A percentile compares a stretch with the other conserved stretches of the same genome.
Conservation (phyloP, 768 basidiomycete genomes). For the Lentinula guzmanii region DNA sequence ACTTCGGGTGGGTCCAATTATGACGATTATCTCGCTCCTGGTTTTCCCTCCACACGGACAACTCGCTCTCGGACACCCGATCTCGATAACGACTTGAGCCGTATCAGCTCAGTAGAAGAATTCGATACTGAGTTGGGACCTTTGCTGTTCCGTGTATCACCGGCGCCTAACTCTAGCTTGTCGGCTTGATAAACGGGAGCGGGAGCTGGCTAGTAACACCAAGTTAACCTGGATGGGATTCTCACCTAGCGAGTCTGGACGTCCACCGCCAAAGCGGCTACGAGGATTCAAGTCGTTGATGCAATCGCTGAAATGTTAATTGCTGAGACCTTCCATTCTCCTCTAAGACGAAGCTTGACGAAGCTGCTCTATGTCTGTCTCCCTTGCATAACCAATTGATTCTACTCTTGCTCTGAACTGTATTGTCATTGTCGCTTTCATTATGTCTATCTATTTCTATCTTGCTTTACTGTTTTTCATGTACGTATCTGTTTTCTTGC, state of each 20-base stretch:
- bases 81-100: slow-evolving; percentile 28
- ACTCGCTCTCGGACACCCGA: slow-evolving; percentile 23
- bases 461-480: slow-evolving; percentile 1
- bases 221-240: slow-evolving; percentile 74
- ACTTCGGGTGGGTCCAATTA: too few species aligned
- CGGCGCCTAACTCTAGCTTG: slow-evolving; percentile 32
- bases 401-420: neutral
- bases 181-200: slow-evolving; percentile 25
- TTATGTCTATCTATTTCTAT: slow-evolving; percentile 9
- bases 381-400: neutral
- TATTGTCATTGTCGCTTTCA: slow-evolving; percentile 7
- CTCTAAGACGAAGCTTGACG: too few species aligned
- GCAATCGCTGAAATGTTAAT: slow-evolving; percentile 20
- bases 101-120: slow-evolving; percentile 38
- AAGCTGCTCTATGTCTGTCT: neutral
- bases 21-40: too few species aligned
- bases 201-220: slow-evolving; percentile 49
- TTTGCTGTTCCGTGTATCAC: slow-evolving; percentile 45
- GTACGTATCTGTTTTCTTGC: neutral
- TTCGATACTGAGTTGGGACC: slow-evolving; percentile 30
- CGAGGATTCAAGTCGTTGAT: slow-evolving; percentile 45
- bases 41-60: neutral
- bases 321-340: neutral
- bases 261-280: slow-evolving; percentile 29
- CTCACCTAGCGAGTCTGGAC: slow-evolving; percentile 37